A percentile compares a stretch with the other conserved stretches of the same genome.
These are phyloP conservation scores for Sugiyamaella sp. DNA, from an alignment of 1,139 yeast species.

Conservation along the genomic window DNA sequence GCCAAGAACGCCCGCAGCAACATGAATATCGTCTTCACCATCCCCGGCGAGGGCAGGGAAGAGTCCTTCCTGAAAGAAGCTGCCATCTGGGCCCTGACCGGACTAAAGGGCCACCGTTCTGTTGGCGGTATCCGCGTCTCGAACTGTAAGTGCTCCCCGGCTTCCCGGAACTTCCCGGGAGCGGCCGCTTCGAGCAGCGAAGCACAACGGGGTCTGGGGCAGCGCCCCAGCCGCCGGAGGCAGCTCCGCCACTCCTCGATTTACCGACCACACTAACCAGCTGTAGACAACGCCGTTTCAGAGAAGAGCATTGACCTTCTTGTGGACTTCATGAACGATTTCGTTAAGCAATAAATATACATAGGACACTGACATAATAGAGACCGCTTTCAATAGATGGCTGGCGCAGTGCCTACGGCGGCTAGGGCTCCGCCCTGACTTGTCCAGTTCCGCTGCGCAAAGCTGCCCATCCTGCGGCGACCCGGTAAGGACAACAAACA, in stretches of 20 bases:
- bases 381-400: not conserved
- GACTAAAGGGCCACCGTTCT: conserved; percentile 93
- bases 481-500: no score
- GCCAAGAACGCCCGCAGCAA: conserved; percentile 65
- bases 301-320: conserved; percentile 63
- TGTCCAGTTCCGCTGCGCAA: not conserved
- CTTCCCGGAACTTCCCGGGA: no score
- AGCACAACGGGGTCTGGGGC: not conserved
- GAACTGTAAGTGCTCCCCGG: conserved; percentile 44
- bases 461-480: no score
- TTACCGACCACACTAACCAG: conserved; percentile 11
- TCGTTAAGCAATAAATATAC: conserved; percentile 44
- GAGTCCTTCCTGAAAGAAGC: conserved; percentile 67
- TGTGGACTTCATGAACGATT: conserved; percentile 61
- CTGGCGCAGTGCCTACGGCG: conserved; percentile 2
- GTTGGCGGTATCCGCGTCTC: conserved; percentile 98
- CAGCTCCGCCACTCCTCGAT: not conserved
- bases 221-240: not conserved
- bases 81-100: conserved; percentile 59
- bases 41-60: conserved; percentile 62
- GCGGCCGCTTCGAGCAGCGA: no score
- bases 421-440: not conserved
- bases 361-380: not conserved
- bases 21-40: conserved; percentile 92
- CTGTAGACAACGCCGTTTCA: conserved; percentile 73